A percentile compares a stretch with the other conserved stretches of the same genome.
phyloP scores from a whole-genome alignment of 75 land plant genomes.

The Pinus taeda region DNA sequence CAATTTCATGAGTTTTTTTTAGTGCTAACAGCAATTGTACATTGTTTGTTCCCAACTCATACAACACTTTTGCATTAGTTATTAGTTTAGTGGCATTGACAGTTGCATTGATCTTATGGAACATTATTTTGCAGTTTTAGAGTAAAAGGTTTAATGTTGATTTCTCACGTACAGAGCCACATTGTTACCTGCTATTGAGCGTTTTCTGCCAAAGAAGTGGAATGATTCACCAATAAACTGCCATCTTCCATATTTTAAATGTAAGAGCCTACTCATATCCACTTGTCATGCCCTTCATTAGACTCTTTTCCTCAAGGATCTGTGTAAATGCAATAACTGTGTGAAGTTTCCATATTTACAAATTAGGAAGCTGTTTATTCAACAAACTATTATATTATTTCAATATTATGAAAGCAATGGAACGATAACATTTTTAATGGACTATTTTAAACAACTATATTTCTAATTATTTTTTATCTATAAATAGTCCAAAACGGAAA shows the following conservation, averaged over 20 bases:
- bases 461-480: not conserved
- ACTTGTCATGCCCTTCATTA: too few relatives aligned
- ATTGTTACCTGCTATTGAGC: slow-evolving; percentile 73
- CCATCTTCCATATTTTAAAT: slow-evolving; percentile 69
- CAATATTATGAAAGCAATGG: not conserved
- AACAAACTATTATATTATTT: not conserved
- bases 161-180: slow-evolving; percentile 65
- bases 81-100: not conserved
- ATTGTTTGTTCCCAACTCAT: not conserved
- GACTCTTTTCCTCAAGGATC: too few relatives aligned
- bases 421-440: not conserved
- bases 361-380: not conserved
- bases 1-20: too few relatives aligned
- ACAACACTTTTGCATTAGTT: not conserved
- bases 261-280: slow-evolving; percentile 24
- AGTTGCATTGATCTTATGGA: not conserved
- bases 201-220: slow-evolving; percentile 69
- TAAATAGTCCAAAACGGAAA: too few relatives aligned
- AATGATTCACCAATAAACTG: slow-evolving; percentile 56
- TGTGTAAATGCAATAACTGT: too few relatives aligned
- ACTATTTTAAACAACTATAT: not conserved
- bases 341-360: not conserved
- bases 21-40: too few relatives aligned
- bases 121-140: not conserved
- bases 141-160: not conserved